Evolutionary conservation across 148 eudicot species (phyloP).

Genomic region (Polygonum maritimum): DNA sequence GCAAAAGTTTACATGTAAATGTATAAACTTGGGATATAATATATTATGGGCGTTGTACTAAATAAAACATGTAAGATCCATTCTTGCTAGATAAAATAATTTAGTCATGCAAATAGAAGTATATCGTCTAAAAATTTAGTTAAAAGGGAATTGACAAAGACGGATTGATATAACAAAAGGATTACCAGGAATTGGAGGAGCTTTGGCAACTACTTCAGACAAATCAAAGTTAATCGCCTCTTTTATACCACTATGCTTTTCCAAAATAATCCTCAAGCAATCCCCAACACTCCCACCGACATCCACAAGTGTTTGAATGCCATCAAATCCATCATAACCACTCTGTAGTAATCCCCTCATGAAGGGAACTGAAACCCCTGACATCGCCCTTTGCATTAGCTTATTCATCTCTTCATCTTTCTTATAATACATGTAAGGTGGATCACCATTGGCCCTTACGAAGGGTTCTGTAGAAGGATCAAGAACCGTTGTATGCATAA

Average conservation of each 20-base stretch:
- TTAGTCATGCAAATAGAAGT: too few species aligned
- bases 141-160: too few species aligned
- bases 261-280: slow-evolving; percentile 45
- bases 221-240: slow-evolving; percentile 47
- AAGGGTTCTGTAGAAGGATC: slow-evolving; percentile 36
- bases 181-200: slow-evolving; percentile 42
- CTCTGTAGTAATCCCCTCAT: slow-evolving; percentile 37
- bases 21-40: too few species aligned
- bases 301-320: slow-evolving; percentile 40
- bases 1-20: too few species aligned
- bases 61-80: too few species aligned
- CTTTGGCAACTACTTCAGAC: slow-evolving; percentile 52
- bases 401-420: slow-evolving; percentile 41
- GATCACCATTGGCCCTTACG: slow-evolving; percentile 41
- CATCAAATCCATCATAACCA: slow-evolving; percentile 44
- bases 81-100: too few species aligned
- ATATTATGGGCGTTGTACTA: too few species aligned
- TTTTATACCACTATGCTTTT: slow-evolving; percentile 24
- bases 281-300: slow-evolving; percentile 61
- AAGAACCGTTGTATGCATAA: slow-evolving; percentile 32
- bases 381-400: slow-evolving; percentile 47
- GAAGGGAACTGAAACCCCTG: slow-evolving; percentile 47
- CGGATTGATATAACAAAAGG: too few species aligned
- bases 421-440: slow-evolving; percentile 39
- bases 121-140: too few species aligned